Evolutionary conservation across 2,329 filamentous ascomycete species (phyloP), one percentile per base, ranked within the genome.

Genomic region (Aspergillus pseudoglaucus): DNA sequence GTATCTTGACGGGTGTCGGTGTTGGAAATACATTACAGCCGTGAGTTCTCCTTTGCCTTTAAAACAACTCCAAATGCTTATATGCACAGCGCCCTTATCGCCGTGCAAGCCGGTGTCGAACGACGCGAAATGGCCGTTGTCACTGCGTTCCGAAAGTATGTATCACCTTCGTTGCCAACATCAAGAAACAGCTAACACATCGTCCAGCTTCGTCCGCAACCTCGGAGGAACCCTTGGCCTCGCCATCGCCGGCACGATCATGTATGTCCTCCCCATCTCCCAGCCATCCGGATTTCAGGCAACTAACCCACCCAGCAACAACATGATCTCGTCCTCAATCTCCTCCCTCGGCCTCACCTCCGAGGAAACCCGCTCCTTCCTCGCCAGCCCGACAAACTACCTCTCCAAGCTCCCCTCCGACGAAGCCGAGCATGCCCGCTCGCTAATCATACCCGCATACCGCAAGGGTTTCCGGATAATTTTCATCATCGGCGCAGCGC

Each of bases 11-110:
- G 17, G 74, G 75, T 33, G 64, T 76, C 0, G 76, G 76, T 1
- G 73, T 78, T 14, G 75, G 76, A 2, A 76, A 78, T 43, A 79
- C 75, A 2, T 59, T 79, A 22, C 75, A 78, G 50, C 75, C 75
- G 58, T 65, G 47, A 41, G 56, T 18, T 14, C 15, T 6, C 10
- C 15, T 14, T n/a, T 4, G 17, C 7, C 39, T 20, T 5, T n/a
- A n/a, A 23, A 2, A 35, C 41, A 27, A 32, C 10, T 12, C 5
- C 17, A 15, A 6, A 43, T 8, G 3, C 22, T 15, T 18, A 44
- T 23, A 27, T 33, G 0, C 1, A 8, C n/a, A 64, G 61, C 3
- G 50, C 63, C 17, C 59, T 69, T 1, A 68, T 69, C 17, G 68
- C 67, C 12, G 57, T 71, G 14, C 69, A 71, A 57, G 69, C 69